Base-by-base conservation (phyloP, 768 basidiomycete species). In the Trametes meyenii region DNA sequence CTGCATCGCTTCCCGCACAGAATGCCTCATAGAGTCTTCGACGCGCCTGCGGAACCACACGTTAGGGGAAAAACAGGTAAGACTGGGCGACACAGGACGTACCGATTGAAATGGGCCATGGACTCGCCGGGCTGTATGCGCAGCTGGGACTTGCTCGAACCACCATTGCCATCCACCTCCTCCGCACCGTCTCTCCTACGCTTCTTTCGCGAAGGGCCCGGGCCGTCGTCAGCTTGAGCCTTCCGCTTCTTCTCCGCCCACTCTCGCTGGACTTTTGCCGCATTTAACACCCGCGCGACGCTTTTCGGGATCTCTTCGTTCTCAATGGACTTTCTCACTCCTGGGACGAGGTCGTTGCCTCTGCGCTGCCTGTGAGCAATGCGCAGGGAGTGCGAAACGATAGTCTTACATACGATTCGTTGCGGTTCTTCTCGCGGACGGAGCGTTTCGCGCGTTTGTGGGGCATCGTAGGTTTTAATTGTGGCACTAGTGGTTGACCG, bases 31-130 rank as follows among this genome's bases (percentile, higher is more conserved):
- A 65, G 83, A 82, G 52, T 82, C 81, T 70, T 93, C 91, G 2
- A 93, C 89, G 42, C 91, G 82, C 72, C 90, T 92, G 55, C 2
- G 49, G 56, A 49, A 58, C n/a, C 45, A 52, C 19, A 13, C 21
- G 24, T 52, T 46, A 52, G 45, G 1, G 21, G 51, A 55, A 58
- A 44, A 11, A 33, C 49, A 11, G 3, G 39, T 3, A 40, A 3
- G 11, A 33, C 8, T 6, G 26, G 21, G 16, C n/a, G 17, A 33
- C 6, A 36, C 23, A 44, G 19, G n/a, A 72, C 83, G 53, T 66
- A 90, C 90, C 84, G 78, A 71, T 91, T 88, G 72, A 92, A 93
- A 75, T 90, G 87, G 56, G 83, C 79, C 54, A 92, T 79, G 0
- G 89, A 86, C 72, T 93, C 91, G 45, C 87, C 85, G 0, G 84